These are phyloP conservation scores for Lithospermum erythrorhizon DNA, from an alignment of 257 asterid genomes.

Conservation along the genomic window DNA sequence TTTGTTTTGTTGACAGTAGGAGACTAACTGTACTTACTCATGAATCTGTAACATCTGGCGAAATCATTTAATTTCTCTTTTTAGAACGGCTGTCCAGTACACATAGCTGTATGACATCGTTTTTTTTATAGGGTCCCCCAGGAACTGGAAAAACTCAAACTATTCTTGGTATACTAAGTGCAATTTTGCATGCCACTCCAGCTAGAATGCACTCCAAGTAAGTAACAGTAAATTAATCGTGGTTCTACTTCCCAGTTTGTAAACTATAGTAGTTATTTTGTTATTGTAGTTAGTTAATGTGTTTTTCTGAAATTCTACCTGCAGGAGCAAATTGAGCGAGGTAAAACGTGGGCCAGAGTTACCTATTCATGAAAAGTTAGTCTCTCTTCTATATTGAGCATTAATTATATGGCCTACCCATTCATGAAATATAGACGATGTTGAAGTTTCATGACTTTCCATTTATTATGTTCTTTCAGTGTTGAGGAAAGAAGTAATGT, in stretches of 20 bases:
- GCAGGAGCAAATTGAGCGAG: constrained; percentile 45
- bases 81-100: not conserved
- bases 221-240: constrained; percentile 5
- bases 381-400: constrained; percentile 6
- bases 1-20: not conserved
- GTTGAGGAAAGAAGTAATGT: not conserved
- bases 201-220: constrained; percentile 77
- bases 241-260: not conserved
- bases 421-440: not conserved
- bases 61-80: not conserved
- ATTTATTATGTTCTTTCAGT: too few relatives aligned
- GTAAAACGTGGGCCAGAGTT: constrained; percentile 57
- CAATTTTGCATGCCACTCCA: constrained; percentile 95
- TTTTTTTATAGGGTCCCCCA: constrained; percentile 82
- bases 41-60: not conserved
- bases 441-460: not conserved
- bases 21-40: not conserved
- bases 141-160: constrained; percentile 99
- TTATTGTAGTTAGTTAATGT: not conserved
- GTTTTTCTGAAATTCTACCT: constrained; percentile 7
- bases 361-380: constrained; percentile 63
- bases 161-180: constrained; percentile 90
- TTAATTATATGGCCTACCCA: not conserved
- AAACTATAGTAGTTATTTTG: not conserved
- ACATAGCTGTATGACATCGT: constrained; percentile 14